These are phyloP conservation scores for Exutisphaerella laricina DNA, from an alignment of 2,329 filamentous ascomycete genomes.

Conservation along the genomic window DNA sequence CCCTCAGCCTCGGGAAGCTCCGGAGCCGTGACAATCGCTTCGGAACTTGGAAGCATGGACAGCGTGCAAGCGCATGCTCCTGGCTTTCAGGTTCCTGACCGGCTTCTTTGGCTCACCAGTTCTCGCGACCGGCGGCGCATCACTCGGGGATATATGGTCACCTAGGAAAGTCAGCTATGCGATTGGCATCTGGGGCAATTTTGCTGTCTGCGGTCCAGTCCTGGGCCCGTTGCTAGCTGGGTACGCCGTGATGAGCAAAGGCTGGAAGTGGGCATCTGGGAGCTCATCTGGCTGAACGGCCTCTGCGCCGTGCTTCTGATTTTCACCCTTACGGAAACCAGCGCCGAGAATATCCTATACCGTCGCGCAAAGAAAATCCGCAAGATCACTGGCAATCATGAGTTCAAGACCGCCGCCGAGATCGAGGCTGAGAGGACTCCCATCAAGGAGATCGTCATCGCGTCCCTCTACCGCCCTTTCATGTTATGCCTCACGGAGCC, in stretches of 20 bases:
- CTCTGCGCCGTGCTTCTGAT: slow-evolving; percentile 32
- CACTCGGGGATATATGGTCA: slow-evolving; percentile 38
- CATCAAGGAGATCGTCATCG: slow-evolving; percentile 33
- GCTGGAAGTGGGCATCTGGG: slow-evolving; percentile 28
- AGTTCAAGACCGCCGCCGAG: slow-evolving; percentile 35
- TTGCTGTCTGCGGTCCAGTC: slow-evolving; percentile 34
- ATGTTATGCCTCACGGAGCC: slow-evolving; percentile 36
- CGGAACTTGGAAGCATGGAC: neutral
- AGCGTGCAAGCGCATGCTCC: slow-evolving; percentile 35
- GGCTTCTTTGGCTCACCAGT: slow-evolving; percentile 45
- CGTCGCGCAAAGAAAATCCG: slow-evolving; percentile 35
- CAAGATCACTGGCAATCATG: slow-evolving; percentile 31
- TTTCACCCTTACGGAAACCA: slow-evolving; percentile 36
- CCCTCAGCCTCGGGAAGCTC: neutral
- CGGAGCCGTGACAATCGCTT: neutral
- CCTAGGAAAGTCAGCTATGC: slow-evolving; percentile 34
- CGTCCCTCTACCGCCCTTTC: slow-evolving; percentile 39
- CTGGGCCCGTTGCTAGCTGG: slow-evolving; percentile 38
- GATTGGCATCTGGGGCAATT: slow-evolving; percentile 35
- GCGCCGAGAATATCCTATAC: slow-evolving; percentile 35
- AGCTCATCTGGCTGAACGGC: slow-evolving; percentile 35
- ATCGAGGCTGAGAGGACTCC: slow-evolving; percentile 32
- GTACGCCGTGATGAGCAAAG: slow-evolving; percentile 29
- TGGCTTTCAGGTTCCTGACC: slow-evolving; percentile 47
- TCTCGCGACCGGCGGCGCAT: slow-evolving; percentile 41